Evolutionary conservation across 2,329 filamentous ascomycete genomes (phyloP), one percentile per base, ranked within the genome.

Genomic region (Escovopsis sp.): DNA sequence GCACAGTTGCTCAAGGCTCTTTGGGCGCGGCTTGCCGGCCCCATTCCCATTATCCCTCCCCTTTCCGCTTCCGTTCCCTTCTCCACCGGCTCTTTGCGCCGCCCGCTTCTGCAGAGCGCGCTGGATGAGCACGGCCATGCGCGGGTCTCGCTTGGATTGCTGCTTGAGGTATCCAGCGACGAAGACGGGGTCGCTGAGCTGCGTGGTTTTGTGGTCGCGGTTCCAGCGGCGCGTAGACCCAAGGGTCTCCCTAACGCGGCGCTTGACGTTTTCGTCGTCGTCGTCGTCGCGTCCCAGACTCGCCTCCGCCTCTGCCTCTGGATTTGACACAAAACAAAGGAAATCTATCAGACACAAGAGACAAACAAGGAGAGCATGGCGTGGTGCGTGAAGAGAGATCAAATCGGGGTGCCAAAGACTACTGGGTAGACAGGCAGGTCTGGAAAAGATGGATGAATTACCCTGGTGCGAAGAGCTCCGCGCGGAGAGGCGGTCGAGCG

Each of bases 191-290:
- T 59, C 56, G n/a, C 40, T 25, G 28, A 50, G 41, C 18, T 28
- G 32, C 2, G 54, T 58, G 5, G 43, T 49, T 35, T 59, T 59
- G 45, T 56, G 53, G 21, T 59, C 56, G 19, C 46, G 47, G 40
- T 60, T 55, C 57, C 57, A 60, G 27, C 56, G 53, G 29, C 54
- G 51, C 10, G 57, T 60, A 0, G 57, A 60, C 35, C 43, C 44
- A 38, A 60, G 48, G 14, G 54, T 40, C 27, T 60, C 55, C n/a
- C 47, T 39, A 31, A 60, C 52, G 27, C 56, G 56, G 4, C 34
- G 34, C 5, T 45, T 43, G 29, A 41, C n/a, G 14, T 23, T 26
- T 3, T 25, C 21, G 21, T 31, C 28, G 15, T 12, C 17, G 11
- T 17, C 28, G 14, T 15, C 5, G 14, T 17, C 28, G 15, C 15